Conservation (phyloP, 2,329 filamentous ascomycete species). For the Scedosporium minutisporum region DNA sequence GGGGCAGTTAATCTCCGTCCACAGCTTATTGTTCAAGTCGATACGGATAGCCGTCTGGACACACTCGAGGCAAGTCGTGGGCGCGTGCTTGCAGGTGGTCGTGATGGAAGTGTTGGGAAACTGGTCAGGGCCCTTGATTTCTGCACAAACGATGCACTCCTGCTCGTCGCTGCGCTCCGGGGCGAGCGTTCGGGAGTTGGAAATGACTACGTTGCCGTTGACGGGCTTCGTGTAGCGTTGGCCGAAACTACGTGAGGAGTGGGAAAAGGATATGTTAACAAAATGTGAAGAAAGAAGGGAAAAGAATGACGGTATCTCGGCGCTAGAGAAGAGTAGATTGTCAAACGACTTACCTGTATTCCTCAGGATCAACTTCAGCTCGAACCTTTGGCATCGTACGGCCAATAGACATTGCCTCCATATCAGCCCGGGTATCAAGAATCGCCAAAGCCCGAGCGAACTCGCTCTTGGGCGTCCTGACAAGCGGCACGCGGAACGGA, state of each 20-base stretch:
- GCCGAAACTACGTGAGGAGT: constrained; percentile 17
- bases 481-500: too few relatives aligned
- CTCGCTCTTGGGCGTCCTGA: too few relatives aligned
- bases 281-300: too few relatives aligned
- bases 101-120: constrained; percentile 25
- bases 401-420: too few relatives aligned
- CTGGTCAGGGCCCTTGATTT: constrained; percentile 17
- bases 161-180: constrained; percentile 14
- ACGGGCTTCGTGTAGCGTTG: constrained; percentile 22
- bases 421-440: too few relatives aligned
- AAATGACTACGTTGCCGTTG: constrained; percentile 19
- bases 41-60: constrained; percentile 23
- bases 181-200: constrained; percentile 17
- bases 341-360: too few relatives aligned
- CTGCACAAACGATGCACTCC: constrained; percentile 27
- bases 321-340: too few relatives aligned
- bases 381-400: too few relatives aligned
- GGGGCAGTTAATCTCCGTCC: constrained; percentile 41
- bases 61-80: constrained; percentile 24
- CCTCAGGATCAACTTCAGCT: too few relatives aligned
- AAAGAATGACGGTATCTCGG: too few relatives aligned
- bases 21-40: constrained; percentile 23
- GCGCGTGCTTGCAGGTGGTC: constrained; percentile 21
- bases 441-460: too few relatives aligned
- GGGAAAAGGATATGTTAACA: not conserved